These are phyloP conservation scores for Daldinia loculata DNA, from an alignment of 495 filamentous ascomycete genomes.

Conservation along the genomic window DNA sequence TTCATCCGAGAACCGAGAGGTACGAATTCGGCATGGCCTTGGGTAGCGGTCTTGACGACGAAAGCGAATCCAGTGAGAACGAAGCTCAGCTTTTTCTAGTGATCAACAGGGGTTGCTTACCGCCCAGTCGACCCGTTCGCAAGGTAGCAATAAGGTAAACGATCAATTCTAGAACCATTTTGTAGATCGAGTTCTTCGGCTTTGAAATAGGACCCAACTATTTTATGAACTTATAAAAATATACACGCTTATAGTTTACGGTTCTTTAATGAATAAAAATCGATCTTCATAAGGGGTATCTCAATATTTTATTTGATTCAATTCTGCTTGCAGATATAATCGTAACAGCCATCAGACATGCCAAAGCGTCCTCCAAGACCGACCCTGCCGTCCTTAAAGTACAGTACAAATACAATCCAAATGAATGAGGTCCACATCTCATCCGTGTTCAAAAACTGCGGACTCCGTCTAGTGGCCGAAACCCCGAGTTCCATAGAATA, in stretches of 20 bases:
- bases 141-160: not conserved
- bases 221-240: not conserved
- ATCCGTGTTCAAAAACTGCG: not conserved
- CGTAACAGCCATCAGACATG: constrained; percentile 1
- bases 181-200: not conserved
- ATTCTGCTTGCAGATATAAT: constrained; percentile 8
- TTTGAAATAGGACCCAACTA: not conserved
- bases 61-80: too few relatives aligned
- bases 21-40: too few relatives aligned
- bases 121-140: too few relatives aligned
- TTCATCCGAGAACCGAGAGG: too few relatives aligned
- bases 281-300: constrained; percentile 12
- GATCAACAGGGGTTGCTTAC: too few relatives aligned
- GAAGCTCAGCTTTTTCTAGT: too few relatives aligned
- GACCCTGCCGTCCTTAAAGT: not conserved
- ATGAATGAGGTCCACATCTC: not conserved
- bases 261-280: not conserved
- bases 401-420: constrained; percentile 7
- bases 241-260: not conserved
- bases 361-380: not conserved
- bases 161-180: not conserved
- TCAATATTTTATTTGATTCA: constrained; percentile 2
- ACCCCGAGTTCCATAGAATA: not conserved
- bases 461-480: too few relatives aligned
- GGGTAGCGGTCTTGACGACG: too few relatives aligned